These are phyloP conservation scores for Microcyclosporella mali DNA, from an alignment of 2,329 filamentous ascomycete species.

Conservation along the genomic window DNA sequence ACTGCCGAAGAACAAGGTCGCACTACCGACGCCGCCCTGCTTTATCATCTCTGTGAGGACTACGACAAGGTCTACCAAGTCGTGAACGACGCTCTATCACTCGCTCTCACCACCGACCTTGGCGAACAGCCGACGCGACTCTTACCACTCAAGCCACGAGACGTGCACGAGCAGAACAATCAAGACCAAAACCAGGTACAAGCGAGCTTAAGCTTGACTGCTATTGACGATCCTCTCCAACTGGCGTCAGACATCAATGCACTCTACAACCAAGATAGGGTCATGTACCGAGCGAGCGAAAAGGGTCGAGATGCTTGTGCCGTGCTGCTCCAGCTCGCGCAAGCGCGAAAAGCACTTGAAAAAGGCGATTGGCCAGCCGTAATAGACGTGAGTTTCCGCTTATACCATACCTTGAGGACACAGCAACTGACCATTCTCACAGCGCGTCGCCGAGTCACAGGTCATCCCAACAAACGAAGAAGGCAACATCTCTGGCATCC, in stretches of 20 bases:
- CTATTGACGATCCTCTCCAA: conserved; percentile 60
- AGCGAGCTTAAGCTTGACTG: conserved; percentile 59
- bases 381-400: conserved; percentile 53
- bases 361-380: conserved; percentile 54
- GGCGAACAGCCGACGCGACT: conserved; percentile 73
- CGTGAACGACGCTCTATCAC: conserved; percentile 81
- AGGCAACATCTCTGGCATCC: conserved; percentile 72
- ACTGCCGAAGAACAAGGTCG: conserved; percentile 92
- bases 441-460: conserved; percentile 61
- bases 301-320: conserved; percentile 54
- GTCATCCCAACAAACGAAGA: conserved; percentile 72
- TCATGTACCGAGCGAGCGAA: conserved; percentile 56
- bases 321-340: conserved; percentile 55
- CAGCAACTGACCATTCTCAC: conserved; percentile 7
- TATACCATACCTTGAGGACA: not conserved
- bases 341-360: conserved; percentile 55
- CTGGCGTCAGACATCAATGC: conserved; percentile 57
- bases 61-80: conserved; percentile 92
- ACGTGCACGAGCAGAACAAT: conserved; percentile 29
- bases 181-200: conserved; percentile 35
- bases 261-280: conserved; percentile 54
- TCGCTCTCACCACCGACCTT: conserved; percentile 79
- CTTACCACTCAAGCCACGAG: conserved; percentile 71
- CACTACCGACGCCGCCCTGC: conserved; percentile 84
- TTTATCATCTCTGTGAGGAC: conserved; percentile 91